Base-by-base conservation (phyloP, 805 yeast genomes). In the Starmerella stellata region DNA sequence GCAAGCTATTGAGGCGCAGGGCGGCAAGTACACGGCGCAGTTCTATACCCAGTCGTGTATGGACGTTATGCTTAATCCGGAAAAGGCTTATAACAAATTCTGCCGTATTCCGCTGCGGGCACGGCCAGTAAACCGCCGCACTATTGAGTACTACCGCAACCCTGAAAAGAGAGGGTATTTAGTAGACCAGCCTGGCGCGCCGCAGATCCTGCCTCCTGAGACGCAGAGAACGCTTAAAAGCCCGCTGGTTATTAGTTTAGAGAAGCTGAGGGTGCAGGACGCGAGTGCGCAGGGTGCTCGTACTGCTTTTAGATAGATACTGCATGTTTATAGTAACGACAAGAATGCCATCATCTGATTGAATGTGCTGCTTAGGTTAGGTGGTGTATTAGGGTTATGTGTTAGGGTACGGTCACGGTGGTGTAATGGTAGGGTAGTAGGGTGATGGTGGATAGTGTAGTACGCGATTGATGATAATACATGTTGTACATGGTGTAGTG, bases 21-120 rank as follows among this genome's bases (percentile, higher is more conserved):
- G 92, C 20, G 80, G 92, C 28, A 66, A 68, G 35, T 80, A 74
- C 58, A 72, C 77, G 14, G 75, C 94, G 4, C 68, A 69, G 42
- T 87, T 75, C 57, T 78, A 69, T 53, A 70, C 72, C 37, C 66
- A 70, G 34, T 60, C 82, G 25, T 75, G 80, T 3, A 69, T 78
- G 51, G 65, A 72, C 51, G 87, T 82, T 3, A 90, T 82, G 52
- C 63, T 81, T 30, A 59, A 74, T 34, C 95, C 96, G 9, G 69
- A 72, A 35, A 65, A 74, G 57, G 78, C 75, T 49, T 56, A 78
- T 35, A 58, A 65, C 46, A 77, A 68, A 51, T 75, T 73, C 53
- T 93, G 92, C 15, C 72, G 82, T 46, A 57, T 85, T 14, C 96
- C 96, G 34, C 56, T 81, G 47, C 74, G 71, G 38, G 83, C 95